These are phyloP conservation scores for Candida alai DNA, from an alignment of 805 yeast species.

Conservation along the genomic window DNA sequence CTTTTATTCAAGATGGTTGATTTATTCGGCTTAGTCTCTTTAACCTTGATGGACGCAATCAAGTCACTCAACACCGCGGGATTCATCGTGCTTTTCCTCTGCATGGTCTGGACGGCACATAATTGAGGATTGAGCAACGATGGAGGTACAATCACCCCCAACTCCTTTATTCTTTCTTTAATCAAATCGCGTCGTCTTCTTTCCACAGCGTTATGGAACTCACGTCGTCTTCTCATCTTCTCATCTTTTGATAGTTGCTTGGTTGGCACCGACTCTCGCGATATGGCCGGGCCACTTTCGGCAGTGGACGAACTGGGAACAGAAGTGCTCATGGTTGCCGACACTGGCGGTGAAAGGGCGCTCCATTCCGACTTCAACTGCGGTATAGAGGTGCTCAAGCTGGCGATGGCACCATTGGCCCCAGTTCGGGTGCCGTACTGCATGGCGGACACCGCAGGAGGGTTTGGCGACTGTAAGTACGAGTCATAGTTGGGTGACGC, in stretches of 20 bases:
- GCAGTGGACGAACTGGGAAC: conserved; percentile 18
- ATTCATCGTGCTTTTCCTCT: conserved; percentile 25
- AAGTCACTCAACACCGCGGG: conserved; percentile 33
- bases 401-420: conserved; percentile 3
- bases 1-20: conserved; percentile 71
- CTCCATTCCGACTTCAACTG: conserved; percentile 10
- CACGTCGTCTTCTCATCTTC: conserved; percentile 72
- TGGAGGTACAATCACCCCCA: conserved; percentile 80
- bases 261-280: conserved; percentile 19
- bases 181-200: conserved; percentile 87
- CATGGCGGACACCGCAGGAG: conserved; percentile 19
- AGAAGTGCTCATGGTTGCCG: conserved; percentile 25
- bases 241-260: conserved; percentile 56
- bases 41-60: conserved; percentile 40
- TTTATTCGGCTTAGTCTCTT: conserved; percentile 78
- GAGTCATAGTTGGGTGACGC: conserved; percentile 28
- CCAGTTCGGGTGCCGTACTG: conserved; percentile 4
- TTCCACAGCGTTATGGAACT: conserved; percentile 92
- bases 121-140: conserved; percentile 50
- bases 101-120: conserved; percentile 41
- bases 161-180: conserved; percentile 81
- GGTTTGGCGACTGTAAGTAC: conserved; percentile 39
- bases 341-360: conserved; percentile 22
- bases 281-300: conserved; percentile 8
- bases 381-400: conserved; percentile 9